Base-by-base conservation (phyloP, 1,284 basidiomycete species). In the Pholiota adiposa region DNA sequence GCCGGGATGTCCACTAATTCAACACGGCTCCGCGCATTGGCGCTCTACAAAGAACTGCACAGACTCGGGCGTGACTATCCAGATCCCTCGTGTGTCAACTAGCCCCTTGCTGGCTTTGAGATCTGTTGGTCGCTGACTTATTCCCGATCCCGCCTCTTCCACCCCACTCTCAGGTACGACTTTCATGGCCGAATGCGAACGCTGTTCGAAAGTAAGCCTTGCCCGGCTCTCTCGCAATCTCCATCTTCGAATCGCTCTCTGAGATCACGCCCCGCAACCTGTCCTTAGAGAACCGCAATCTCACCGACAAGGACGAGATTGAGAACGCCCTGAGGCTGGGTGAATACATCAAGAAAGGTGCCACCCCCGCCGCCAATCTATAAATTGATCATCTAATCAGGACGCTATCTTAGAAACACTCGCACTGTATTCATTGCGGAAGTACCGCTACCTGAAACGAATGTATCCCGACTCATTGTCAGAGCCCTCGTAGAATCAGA, bases 341-440 rank as follows among this genome's bases (percentile, higher is more conserved):
- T 8, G 92, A 94, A 73, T 94, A 93, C 68, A 94, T 96, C 72
- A 93, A 91, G 75, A 93, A 93, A 70, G 94, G 94, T 93, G 49
- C 46, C 27, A 38, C 34, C 25, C 6, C 36, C 12, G 18, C 44
- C 34, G n/a, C 43, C n/a, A 34, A 41, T 16, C 51, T 21, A 25
- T 43, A 12, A 29, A 18, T 9, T n/a, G n/a, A 18, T 25, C 36
- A 16, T 46, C 54, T 34, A 34, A 18, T 36, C 44, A 53, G 43
- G 23, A 44, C 40, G n/a, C n/a, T n/a, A 19, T 53, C 29, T 19
- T 72, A 96, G 93, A 96, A 79, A 93, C 93, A 0, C 79, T 96
- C 44, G 92, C 94, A 0, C 75, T 96, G 41, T 94, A 95, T 70
- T 89, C 91, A 4, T 77, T 96, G 52, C 86, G 90, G 68, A 96